These are phyloP conservation scores for Coniferiporia sulphurascens DNA, from an alignment of 1,284 basidiomycete genomes.

Conservation along the genomic window DNA sequence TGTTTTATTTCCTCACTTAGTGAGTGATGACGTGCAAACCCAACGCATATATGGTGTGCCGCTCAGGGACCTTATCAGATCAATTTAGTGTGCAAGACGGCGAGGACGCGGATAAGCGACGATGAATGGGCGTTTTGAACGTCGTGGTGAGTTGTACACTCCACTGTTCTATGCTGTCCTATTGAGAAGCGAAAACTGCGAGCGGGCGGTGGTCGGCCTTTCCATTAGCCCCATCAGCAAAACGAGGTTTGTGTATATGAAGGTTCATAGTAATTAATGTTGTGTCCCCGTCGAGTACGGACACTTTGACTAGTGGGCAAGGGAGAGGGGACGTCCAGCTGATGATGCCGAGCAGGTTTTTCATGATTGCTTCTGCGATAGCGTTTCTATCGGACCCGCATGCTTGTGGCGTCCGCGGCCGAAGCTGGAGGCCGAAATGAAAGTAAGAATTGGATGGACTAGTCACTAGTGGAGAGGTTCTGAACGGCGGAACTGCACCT, in stretches of 20 bases:
- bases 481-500: background rate
- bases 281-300: background rate
- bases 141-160: no score
- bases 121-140: no score
- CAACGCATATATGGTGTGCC: background rate
- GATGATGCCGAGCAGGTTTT: no score
- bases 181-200: background rate
- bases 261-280: background rate
- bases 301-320: background rate
- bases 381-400: background rate
- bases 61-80: no score
- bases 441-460: background rate
- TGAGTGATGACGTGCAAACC: background rate
- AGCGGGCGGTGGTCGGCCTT: background rate
- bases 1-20: slow-evolving; percentile 1
- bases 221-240: no score
- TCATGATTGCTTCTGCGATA: no score
- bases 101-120: background rate
- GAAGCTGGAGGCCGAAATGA: background rate
- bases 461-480: background rate
- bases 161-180: background rate
- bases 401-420: background rate
- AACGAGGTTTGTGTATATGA: background rate
- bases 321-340: background rate
- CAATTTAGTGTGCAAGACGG: no score